These are phyloP conservation scores for Pseudogymnoascus sp. DNA, from an alignment of 2,329 filamentous ascomycete species.

Conservation along the genomic window DNA sequence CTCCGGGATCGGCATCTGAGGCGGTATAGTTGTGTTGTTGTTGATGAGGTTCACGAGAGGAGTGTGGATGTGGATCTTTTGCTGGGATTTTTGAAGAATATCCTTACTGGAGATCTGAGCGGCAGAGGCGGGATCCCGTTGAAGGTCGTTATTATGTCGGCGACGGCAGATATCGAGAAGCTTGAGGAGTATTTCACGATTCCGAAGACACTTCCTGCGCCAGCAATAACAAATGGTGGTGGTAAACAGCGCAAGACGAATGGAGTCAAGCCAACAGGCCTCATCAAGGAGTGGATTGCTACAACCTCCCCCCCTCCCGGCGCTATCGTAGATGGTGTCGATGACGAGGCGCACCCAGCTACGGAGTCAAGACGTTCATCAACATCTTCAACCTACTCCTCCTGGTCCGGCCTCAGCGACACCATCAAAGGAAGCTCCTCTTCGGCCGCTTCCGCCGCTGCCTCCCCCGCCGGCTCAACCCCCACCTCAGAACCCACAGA, in stretches of 20 bases:
- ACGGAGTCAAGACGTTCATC: not conserved
- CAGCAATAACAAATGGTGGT: not conserved
- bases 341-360: not conserved
- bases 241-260: not conserved
- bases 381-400: not conserved
- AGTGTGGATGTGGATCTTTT: constrained; percentile 91
- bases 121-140: constrained; percentile 66
- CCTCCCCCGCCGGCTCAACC: not conserved
- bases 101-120: constrained; percentile 55
- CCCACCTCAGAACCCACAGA: not conserved
- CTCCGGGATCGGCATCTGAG: constrained; percentile 73
- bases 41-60: constrained; percentile 95
- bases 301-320: not conserved
- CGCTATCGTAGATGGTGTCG: not conserved
- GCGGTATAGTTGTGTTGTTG: constrained; percentile 81
- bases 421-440: not conserved
- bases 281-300: not conserved
- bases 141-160: constrained; percentile 94
- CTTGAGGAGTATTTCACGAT: constrained; percentile 66
- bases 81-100: constrained; percentile 76
- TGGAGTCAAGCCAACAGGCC: not conserved
- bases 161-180: constrained; percentile 79
- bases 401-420: constrained; percentile 7
- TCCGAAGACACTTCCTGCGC: constrained; percentile 6
- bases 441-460: not conserved